A percentile compares a stretch with the other conserved stretches of the same genome.
Evolutionary conservation across 2,329 filamentous ascomycete species (phyloP).

Genomic region (Bipolaris gigantea): DNA sequence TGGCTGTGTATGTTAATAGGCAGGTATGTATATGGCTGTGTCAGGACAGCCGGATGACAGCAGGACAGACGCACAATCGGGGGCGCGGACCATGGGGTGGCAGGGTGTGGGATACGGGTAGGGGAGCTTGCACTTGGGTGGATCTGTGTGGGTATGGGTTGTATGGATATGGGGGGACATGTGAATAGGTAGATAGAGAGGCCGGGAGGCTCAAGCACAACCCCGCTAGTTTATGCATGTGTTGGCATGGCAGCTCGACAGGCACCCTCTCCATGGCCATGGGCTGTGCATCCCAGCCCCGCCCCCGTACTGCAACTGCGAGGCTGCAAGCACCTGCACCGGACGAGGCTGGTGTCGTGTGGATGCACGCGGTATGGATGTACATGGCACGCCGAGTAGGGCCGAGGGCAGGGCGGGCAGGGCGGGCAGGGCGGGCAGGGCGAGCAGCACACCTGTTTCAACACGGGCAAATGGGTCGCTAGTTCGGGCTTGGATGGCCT

Average conservation of each 20-base stretch:
- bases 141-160: background rate
- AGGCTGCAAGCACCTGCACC: background rate
- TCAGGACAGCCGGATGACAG: too few relatives aligned
- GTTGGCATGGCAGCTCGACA: constrained; percentile 5
- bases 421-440: constrained; percentile 3
- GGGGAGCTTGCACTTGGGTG: too few relatives aligned
- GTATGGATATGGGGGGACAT: too few relatives aligned
- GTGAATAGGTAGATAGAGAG: too few relatives aligned
- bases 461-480: background rate
- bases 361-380: too few relatives aligned
- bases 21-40: too few relatives aligned
- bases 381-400: too few relatives aligned
- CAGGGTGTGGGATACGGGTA: too few relatives aligned
- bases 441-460: constrained; percentile 6
- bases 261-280: background rate
- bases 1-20: background rate
- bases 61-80: too few relatives aligned
- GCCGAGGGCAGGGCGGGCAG: constrained; percentile 1
- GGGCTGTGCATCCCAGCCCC: background rate
- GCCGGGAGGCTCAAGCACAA: constrained; percentile 1
- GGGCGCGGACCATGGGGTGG: too few relatives aligned
- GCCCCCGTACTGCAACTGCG: too few relatives aligned
- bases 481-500: background rate
- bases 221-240: constrained; percentile 17
- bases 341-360: background rate